Conservation (phyloP, 192 early-diverging fungal genomes). For the Fimicolochytrium jonesii region DNA sequence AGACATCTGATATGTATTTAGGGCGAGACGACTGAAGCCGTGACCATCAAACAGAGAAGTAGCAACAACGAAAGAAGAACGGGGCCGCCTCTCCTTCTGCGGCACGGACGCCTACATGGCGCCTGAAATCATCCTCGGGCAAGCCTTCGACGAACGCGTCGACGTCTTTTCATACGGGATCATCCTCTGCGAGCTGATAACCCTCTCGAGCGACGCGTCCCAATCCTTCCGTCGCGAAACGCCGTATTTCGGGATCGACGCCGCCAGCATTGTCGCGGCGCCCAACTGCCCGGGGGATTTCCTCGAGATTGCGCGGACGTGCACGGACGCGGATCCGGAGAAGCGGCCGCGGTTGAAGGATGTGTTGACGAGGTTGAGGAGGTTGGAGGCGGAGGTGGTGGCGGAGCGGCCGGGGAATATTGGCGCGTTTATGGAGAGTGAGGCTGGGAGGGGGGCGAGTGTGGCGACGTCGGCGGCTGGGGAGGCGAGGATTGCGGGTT, state of each 20-base stretch:
- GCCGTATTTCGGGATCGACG: slow-evolving; percentile 26
- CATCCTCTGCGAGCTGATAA: slow-evolving; percentile 40
- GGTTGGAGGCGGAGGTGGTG: slow-evolving; percentile 29
- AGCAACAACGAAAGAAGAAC: slow-evolving; percentile 25
- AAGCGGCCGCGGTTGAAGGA: slow-evolving; percentile 32
- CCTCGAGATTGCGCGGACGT: slow-evolving; percentile 28
- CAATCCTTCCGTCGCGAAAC: slow-evolving; percentile 8
- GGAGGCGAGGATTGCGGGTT: background rate
- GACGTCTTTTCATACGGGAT: slow-evolving; percentile 44
- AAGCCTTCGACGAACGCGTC: slow-evolving; percentile 36
- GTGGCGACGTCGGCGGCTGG: background rate
- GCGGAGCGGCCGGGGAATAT: background rate
- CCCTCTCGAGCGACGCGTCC: slow-evolving; percentile 13
- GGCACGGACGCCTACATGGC: slow-evolving; percentile 49
- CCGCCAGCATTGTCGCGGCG: background rate
- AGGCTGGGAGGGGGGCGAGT: background rate
- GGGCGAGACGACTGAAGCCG: no score
- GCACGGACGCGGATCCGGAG: slow-evolving; percentile 27
- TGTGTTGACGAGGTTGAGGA: slow-evolving; percentile 33
- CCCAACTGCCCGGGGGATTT: slow-evolving; percentile 19
- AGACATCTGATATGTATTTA: no score
- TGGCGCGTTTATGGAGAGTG: background rate
- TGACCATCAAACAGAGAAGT: no score
- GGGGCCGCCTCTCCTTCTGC: slow-evolving; percentile 34
- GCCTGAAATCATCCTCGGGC: slow-evolving; percentile 44